Percentiles rank a stretch among this genome's conserved stretches.
Conservation (phyloP, 106 monocot species). For the Chionographis japonica region DNA sequence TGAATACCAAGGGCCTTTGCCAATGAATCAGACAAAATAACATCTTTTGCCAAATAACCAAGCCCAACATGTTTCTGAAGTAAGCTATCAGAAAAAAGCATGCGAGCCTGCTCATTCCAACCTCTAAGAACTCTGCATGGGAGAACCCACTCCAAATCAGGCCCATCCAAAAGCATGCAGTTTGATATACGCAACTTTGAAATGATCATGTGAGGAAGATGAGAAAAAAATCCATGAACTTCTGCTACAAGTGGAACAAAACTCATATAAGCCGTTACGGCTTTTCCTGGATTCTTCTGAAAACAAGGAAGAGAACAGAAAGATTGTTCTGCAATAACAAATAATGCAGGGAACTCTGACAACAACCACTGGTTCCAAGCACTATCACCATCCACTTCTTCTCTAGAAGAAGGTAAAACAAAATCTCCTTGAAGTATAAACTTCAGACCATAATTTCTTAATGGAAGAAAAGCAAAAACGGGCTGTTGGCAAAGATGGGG, state of each 20-base stretch:
- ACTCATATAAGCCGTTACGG: conserved; percentile 80
- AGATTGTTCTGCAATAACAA: conserved; percentile 62
- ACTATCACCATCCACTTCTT: conserved; percentile 94
- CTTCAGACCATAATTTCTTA: conserved; percentile 90
- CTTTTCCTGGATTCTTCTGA: conserved; percentile 61
- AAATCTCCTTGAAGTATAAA: conserved; percentile 99
- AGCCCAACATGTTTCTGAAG: conserved; percentile 80
- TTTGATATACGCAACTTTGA: conserved; percentile 67
- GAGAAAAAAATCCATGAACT: conserved; percentile 91
- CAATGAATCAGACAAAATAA: conserved; percentile 75
- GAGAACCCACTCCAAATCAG: conserved; percentile 53
- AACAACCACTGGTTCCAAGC: conserved; percentile 99
- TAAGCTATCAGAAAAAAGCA: conserved; percentile 58
- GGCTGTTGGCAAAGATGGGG: conserved; percentile 75
- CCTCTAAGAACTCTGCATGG: conserved; percentile 83
- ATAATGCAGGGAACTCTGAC: conserved; percentile 79
- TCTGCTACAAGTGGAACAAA: conserved; percentile 88
- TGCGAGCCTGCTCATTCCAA: conserved; percentile 75
- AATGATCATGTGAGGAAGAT: conserved; percentile 86
- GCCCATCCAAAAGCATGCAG: conserved; percentile 77
- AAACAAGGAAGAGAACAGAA: conserved; percentile 86
- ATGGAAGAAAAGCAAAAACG: conserved; percentile 96
- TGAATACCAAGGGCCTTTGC: conserved; percentile 68
- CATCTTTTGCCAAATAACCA: conserved; percentile 75
- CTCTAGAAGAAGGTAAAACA: conserved; percentile 94